phyloP scores from a whole-genome alignment of 2,329 filamentous ascomycete species.

The Botryotinia convoluta region DNA sequence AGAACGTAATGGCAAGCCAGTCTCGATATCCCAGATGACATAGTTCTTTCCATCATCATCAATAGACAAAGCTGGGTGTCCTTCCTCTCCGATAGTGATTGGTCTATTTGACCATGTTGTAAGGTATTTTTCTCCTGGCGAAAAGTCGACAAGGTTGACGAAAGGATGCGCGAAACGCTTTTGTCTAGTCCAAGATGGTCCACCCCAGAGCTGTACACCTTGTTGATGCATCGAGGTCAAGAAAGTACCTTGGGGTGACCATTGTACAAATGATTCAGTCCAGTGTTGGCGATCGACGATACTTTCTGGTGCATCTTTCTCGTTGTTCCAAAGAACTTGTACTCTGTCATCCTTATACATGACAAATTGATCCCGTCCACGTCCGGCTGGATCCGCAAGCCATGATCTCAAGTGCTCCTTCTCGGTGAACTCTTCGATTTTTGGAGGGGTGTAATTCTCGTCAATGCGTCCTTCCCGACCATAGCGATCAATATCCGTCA shows the following conservation, averaged over 20 bases:
- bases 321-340: constrained; percentile 97
- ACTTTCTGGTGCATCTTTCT: constrained; percentile 82
- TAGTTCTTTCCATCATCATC: constrained; percentile 99
- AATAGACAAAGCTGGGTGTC: constrained; percentile 76
- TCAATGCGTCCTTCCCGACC: constrained; percentile 91
- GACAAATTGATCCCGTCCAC: constrained; percentile 90
- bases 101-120: constrained; percentile 96
- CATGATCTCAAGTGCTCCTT: constrained; percentile 95
- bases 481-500: constrained; percentile 96
- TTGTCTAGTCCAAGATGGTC: constrained; percentile 81
- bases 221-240: constrained; percentile 93
- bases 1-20: constrained; percentile 83
- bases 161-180: constrained; percentile 93
- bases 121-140: constrained; percentile 85
- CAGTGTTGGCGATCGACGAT: constrained; percentile 92
- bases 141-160: constrained; percentile 95
- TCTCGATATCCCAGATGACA: constrained; percentile 95
- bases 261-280: constrained; percentile 98
- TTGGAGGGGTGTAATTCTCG: constrained; percentile 80
- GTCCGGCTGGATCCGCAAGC: constrained; percentile 74
- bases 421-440: constrained; percentile 81
- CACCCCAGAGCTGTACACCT: constrained; percentile 97
- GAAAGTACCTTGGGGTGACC: constrained; percentile 93
- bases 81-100: constrained; percentile 85
- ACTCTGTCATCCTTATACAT: constrained; percentile 92